Evolutionary conservation across 2,329 filamentous ascomycete genomes (phyloP), one percentile per base, ranked within the genome.

Genomic region (Cordyceps tenuipes): DNA sequence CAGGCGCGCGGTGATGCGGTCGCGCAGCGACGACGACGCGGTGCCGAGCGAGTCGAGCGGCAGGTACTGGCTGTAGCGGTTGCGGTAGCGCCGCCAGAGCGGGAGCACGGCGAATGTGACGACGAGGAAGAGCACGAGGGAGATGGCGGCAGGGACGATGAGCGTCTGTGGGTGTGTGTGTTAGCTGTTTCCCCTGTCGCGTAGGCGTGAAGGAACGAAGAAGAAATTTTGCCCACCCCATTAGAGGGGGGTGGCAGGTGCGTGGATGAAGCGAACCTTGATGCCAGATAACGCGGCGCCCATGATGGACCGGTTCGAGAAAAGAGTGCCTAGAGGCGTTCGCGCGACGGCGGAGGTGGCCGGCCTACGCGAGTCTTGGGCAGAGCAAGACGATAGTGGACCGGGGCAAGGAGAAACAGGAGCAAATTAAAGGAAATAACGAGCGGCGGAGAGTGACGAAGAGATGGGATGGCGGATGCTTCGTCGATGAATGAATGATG

Each of bases 21-120:
- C 74, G 31, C 84, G 79, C 26, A 85, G 65, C 63, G 83, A 76
- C 8, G 81, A 86, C 55, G 80, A 80, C 55, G 77, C 81, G 23
- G 82, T 82, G 62, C 34, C 26, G 19, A 88, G 82, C 36, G 79
- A 76, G 63, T 88, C 81, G 64, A 91, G 74, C 0, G 88, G 88
- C 1, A 91, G 82, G 69, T 91, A 91, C 62, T 89, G 85, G 68
- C 84, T 82, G 71, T 91, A 91, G 62, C 87, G 84, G 66, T 80
- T 81, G 64, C 83, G 85, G 72, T 90, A 89, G 60, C 80, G 82
- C 52, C 83, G 85, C 82, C 88, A 89, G 62, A 88, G 69, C 2
- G 89, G 89, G 29, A 89, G 69, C 62, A 90, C 67, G 66, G 86
- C 74, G 70, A 85, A 89, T 60, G 83, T 86, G 60, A 86, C 74